phyloP scores from a whole-genome alignment of 495 filamentous ascomycete species.

The Penicillium maclennaniae region DNA sequence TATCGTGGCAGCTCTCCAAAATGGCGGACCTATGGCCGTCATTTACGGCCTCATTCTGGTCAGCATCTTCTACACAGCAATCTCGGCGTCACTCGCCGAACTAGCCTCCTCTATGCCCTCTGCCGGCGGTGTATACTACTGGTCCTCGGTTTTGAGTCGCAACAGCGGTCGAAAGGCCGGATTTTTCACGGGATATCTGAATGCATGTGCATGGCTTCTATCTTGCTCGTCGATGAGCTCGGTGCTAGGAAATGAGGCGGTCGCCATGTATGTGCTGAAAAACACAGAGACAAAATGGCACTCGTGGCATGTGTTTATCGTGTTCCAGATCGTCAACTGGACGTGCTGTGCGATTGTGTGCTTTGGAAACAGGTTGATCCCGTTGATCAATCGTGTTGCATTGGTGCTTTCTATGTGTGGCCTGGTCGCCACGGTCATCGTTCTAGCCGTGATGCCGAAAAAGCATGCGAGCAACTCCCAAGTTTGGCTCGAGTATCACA shows the following conservation, averaged over 20 bases:
- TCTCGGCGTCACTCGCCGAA: slow-evolving; percentile 51
- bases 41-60: slow-evolving; percentile 43
- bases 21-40: slow-evolving; percentile 44
- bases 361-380: slow-evolving; percentile 61
- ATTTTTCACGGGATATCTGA: slow-evolving; percentile 70
- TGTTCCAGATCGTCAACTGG: slow-evolving; percentile 64
- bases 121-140: slow-evolving; percentile 78
- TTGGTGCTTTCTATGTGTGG: slow-evolving; percentile 62
- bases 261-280: slow-evolving; percentile 65
- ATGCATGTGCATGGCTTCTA: slow-evolving; percentile 72
- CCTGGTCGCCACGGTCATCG: slow-evolving; percentile 61
- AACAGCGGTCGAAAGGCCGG: slow-evolving; percentile 58
- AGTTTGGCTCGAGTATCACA: slow-evolving; percentile 60
- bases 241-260: slow-evolving; percentile 61
- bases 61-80: slow-evolving; percentile 40
- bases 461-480: slow-evolving; percentile 53
- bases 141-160: slow-evolving; percentile 68
- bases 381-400: slow-evolving; percentile 58
- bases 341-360: slow-evolving; percentile 56
- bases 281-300: slow-evolving; percentile 54
- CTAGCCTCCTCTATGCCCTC: slow-evolving; percentile 77
- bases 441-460: slow-evolving; percentile 67
- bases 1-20: slow-evolving; percentile 39
- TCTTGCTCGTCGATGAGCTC: slow-evolving; percentile 59
- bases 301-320: slow-evolving; percentile 71